A percentile compares a stretch with the other conserved stretches of the same genome.
These are phyloP conservation scores for Ampelocalamus luodianensis DNA, from an alignment of 176 grass and related monocot genomes.

Conservation along the genomic window DNA sequence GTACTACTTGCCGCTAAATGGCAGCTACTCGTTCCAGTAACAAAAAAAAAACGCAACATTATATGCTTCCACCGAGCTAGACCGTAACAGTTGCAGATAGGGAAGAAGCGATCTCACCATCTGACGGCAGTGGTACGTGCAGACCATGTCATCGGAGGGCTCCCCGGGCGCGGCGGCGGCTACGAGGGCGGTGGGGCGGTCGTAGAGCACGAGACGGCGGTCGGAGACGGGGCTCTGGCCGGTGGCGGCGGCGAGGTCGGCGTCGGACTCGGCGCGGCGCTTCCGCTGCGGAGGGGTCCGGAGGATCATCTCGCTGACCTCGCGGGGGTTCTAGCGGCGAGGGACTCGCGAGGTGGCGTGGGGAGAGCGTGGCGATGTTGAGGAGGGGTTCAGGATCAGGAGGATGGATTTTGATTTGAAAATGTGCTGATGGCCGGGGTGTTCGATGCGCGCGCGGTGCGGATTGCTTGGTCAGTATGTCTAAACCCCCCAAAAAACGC, in stretches of 20 bases:
- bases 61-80: not conserved
- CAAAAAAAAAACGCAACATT: not conserved
- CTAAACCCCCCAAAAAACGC: no score
- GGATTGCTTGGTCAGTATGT: no score
- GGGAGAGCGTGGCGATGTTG: not conserved
- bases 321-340: conserved; percentile 17
- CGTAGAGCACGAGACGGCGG: conserved; percentile 78
- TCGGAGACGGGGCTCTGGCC: conserved; percentile 72
- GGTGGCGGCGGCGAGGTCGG: conserved; percentile 12
- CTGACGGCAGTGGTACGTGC: conserved; percentile 98
- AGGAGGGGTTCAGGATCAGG: not conserved
- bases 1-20: not conserved
- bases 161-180: conserved; percentile 42
- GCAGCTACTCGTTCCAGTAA: not conserved
- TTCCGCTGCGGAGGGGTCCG: conserved; percentile 79
- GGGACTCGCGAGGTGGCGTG: not conserved
- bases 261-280: conserved; percentile 50
- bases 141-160: conserved; percentile 67
- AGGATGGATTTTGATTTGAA: conserved; percentile 30
- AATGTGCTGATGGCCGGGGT: not conserved
- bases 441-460: no score
- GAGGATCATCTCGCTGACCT: conserved; percentile 61
- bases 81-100: not conserved
- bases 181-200: conserved; percentile 44
- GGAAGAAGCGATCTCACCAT: conserved; percentile 69